Evolutionary conservation across 2,329 filamentous ascomycete species (phyloP).

Genomic region (Endocalyx cinctus): DNA sequence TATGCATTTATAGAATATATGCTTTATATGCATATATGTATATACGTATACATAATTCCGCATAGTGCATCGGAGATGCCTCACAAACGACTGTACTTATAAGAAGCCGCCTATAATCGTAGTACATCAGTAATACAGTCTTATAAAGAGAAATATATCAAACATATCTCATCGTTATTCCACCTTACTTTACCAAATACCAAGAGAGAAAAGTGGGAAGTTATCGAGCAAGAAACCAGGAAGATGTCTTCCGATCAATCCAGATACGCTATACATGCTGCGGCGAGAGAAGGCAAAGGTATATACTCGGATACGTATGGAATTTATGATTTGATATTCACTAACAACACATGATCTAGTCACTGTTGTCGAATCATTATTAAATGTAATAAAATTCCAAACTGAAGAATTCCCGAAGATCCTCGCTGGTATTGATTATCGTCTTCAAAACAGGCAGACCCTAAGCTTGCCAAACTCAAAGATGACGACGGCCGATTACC

Average conservation of each 20-base stretch:
- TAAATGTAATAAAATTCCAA: too few species aligned
- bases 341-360: slow-evolving; percentile 39
- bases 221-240: too few species aligned
- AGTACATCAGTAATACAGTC: too few species aligned
- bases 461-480: slow-evolving; percentile 64
- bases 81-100: too few species aligned
- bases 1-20: not conserved
- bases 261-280: slow-evolving; percentile 82
- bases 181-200: too few species aligned
- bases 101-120: too few species aligned
- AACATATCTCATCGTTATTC: too few species aligned
- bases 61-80: too few species aligned
- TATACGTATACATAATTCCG: not conserved
- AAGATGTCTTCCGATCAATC: slow-evolving; percentile 39
- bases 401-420: slow-evolving; percentile 20
- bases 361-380: slow-evolving; percentile 66
- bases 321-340: slow-evolving; percentile 1
- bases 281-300: slow-evolving; percentile 81
- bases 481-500: slow-evolving; percentile 88
- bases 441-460: slow-evolving; percentile 58
- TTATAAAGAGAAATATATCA: too few species aligned
- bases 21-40: not conserved
- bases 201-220: too few species aligned
- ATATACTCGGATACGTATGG: slow-evolving; percentile 22
- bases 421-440: slow-evolving; percentile 2